Base-by-base conservation (phyloP, 148 eudicot species). In the Vaccinium vitisidaea region DNA sequence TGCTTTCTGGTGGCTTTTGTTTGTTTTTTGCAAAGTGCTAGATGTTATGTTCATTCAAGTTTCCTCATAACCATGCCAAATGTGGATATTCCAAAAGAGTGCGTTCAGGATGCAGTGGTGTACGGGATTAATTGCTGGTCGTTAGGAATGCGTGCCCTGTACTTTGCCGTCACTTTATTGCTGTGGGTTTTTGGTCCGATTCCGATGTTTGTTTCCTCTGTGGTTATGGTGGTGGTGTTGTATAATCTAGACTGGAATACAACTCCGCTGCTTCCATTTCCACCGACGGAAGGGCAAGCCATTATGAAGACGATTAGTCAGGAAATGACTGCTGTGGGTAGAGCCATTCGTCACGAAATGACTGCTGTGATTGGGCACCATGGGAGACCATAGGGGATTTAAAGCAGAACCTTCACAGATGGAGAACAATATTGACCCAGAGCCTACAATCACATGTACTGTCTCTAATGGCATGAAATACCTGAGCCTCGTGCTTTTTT, bases 121-220 rank as follows among this genome's bases (percentile, higher is more conserved):
- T 75, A 21, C 2, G 84, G 79, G 15, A 88, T 87, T 27, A 82
- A 87, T 54, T 95, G 86, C 84, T 91, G 94, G 93, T 81, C 85
- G 7, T 19, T 89, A 0, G 95, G 95, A 15, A 79, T 93, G 30
- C 89, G 94, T 36, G 89, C 89, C 1, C 80, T 93, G 52, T 93
- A 93, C 85, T 90, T 90, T 76, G 92, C 94, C 4, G 88, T 87
- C 13, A 83, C 67, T 63, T 79, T 95, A 88, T 87, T 95, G 87
- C 81, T 93, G 61, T 94, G 98, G 98, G 91, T 95, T 84, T 94
- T 95, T 61, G 94, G 97, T 5, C 95, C 97, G 3, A 93, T 95
- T 11, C 97, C 98, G 2, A 93, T 95, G 98, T 89, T 95, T 67
- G 84, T 79, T 75, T 87, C 93, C 27, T 91, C 93, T 21, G 83